Conservation (phyloP, 176 grass and related monocot genomes). For the Eragrostis curvula region DNA sequence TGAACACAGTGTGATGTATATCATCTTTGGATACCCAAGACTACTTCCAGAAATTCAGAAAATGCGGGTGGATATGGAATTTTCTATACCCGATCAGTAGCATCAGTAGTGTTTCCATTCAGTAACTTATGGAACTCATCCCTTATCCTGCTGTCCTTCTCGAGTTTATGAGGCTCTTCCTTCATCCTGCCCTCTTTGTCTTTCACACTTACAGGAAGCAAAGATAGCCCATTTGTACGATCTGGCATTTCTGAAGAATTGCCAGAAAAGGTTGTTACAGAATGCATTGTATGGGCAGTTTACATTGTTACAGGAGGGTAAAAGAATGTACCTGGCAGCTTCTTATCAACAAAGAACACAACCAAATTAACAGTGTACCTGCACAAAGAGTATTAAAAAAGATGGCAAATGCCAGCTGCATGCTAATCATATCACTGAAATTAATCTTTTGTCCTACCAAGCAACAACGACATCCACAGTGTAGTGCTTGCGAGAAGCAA, state of each 20-base stretch:
- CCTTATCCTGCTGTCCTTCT: slow-evolving; percentile 63
- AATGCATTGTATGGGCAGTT: background rate
- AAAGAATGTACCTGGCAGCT: slow-evolving; percentile 64
- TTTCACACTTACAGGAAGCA: slow-evolving; percentile 78
- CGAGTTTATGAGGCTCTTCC: slow-evolving; percentile 64
- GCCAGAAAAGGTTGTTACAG: slow-evolving; percentile 7
- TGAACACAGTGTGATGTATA: background rate
- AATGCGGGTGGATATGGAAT: background rate
- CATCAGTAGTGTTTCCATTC: slow-evolving; percentile 69
- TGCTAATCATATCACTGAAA: slow-evolving; percentile 4
- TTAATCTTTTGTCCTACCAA: slow-evolving; percentile 61
- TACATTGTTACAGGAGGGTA: background rate
- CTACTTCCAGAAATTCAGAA: background rate
- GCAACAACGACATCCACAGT: slow-evolving; percentile 96
- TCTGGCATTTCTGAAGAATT: slow-evolving; percentile 85
- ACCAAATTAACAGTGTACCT: slow-evolving; percentile 99
- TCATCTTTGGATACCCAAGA: background rate
- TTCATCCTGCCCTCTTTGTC: slow-evolving; percentile 70
- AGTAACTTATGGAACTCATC: slow-evolving; percentile 81
- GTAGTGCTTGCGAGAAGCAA: slow-evolving; percentile 96
- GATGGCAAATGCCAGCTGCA: background rate
- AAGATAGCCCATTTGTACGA: slow-evolving; percentile 64
- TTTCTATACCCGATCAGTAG: slow-evolving; percentile 70
- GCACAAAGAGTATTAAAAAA: slow-evolving; percentile 24
- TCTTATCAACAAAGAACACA: slow-evolving; percentile 91